Base-by-base conservation (phyloP, 306 rosid genomes). In the Amphicarpaea edgeworthii region DNA sequence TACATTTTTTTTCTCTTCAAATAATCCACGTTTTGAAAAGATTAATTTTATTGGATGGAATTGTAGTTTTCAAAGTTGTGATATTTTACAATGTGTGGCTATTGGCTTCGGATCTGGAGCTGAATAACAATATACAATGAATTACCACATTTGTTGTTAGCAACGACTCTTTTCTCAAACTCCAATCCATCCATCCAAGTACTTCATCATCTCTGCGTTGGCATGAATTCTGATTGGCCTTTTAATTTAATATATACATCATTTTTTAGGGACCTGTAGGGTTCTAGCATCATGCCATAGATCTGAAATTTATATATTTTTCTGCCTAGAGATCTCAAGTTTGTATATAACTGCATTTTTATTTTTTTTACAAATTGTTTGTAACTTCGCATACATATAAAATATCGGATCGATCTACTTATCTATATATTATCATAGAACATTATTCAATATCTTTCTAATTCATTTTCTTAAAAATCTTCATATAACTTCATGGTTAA, bases 81-180 rank as follows among this genome's bases (percentile, higher is more conserved):
- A 32, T 65, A 55, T 57, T 78, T 70, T 23, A 7, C 24, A 6
- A 28, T 45, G 55, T 57, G 53, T 57, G 81, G 68, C 47, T 57
- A 21, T 30, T 77, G 60, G 43, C 64, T 69, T 70, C n/a, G 77
- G 82, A 60, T 78, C 77, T 60, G 6, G 72, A 40, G 70, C 61
- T 9, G 51, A 59, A 38, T 8, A 40, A 19, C 12, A 58, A 45
- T 55, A 72, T 47, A 75, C 15, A 60, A 68, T n/a, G n/a, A n/a
- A n/a, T 47, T 45, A 38, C 75, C 57, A 2, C 7, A 21, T 46
- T 69, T 68, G 70, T 9, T 69, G 11, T 34, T 76, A 16, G 20
- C 15, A 34, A 75, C 54, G 49, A 23, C 59, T 53, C 15, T 34
- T 65, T 16, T 49, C 38, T n/a, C 45, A 61, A 5, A 57, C 8